Conservation (phyloP, 225 moss, liverwort and hornwort genomes). For the Lunularia cruciata region DNA sequence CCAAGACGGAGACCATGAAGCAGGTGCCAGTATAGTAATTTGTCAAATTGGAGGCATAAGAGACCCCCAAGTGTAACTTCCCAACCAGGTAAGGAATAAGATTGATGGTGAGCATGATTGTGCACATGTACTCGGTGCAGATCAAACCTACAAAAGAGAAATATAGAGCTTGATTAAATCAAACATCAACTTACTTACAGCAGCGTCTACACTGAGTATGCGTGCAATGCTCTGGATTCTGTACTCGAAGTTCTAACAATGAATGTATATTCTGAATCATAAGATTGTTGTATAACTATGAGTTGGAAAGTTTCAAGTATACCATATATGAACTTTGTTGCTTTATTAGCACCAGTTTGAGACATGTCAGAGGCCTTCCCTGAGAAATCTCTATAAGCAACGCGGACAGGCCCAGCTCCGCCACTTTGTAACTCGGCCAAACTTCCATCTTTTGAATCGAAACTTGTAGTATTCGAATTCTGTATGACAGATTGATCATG, state of each 20-base stretch:
- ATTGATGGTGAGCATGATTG: conserved; percentile 1
- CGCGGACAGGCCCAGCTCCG: not conserved
- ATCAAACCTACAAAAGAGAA: not conserved
- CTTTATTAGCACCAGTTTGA: conserved; percentile 4
- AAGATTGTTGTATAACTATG: too few relatives aligned
- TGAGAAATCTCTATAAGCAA: not conserved
- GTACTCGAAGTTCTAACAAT: not conserved
- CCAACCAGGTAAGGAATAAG: conserved; percentile 19
- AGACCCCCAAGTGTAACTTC: conserved; percentile 12
- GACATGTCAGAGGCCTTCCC: conserved; percentile 4
- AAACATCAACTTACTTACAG: not conserved
- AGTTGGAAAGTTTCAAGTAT: not conserved
- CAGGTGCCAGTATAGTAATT: conserved; percentile 9
- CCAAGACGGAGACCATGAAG: conserved; percentile 14
- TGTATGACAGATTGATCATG: not conserved
- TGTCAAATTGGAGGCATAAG: conserved; percentile 7
- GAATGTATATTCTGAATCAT: too few relatives aligned
- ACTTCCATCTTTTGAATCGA: not conserved
- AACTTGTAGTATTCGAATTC: not conserved
- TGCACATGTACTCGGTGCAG: not conserved
- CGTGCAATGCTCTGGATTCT: not conserved
- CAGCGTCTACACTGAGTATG: too few relatives aligned
- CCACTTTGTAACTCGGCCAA: not conserved
- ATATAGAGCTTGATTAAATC: not conserved
- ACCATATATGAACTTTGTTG: conserved; percentile 14